Base-by-base conservation (phyloP, 805 yeast species). In the Myxozyma neglecta region DNA sequence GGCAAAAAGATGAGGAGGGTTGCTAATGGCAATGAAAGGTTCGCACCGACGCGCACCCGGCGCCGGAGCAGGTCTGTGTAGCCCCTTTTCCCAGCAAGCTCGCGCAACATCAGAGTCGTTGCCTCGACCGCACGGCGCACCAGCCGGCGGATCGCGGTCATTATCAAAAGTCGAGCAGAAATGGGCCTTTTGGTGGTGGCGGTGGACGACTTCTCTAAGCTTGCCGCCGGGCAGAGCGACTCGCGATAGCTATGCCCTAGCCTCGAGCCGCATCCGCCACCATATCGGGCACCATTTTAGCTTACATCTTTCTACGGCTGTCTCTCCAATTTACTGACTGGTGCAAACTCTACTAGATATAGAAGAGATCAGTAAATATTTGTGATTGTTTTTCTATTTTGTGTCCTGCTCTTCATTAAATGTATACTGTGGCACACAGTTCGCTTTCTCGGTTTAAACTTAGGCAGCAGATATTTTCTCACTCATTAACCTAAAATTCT, bases 1-100 rank as follows among this genome's bases (percentile, higher is more conserved):
- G 59, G 57, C 20, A 56, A 54, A 18, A 50, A 46, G 34, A 52
- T 11, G 39, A 66, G 52, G 47, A 64, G 14, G 35, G 54, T 35
- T 29, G 56, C 57, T 24, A 64, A 51, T 1, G 67, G 67, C 18
- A 59, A 51, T n/a, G 58, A 57, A 20, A 62, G 24, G 43, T 52
- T 52, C 42, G 46, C 57, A 35, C 61, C 56, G 47, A 64, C 44
- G 29, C 67, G 63, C 24, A 64, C 65, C n/a, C 67, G 65, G 47
- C 36, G 37, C 34, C 56, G 52, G 18, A 63, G 61, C n/a, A 53
- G 40, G 14, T 53, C 60, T 18, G 52, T 47, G 35, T 32, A 10
- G 14, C 42, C 44, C 34, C 42, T 34, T 20, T 32, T 46, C 48
- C 45, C 53, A 43, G 52, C 47, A 32, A 47, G 20, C 13, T 39